These are phyloP conservation scores for Xerocomellus chrysenteron DNA, from an alignment of 768 basidiomycete species.

Conservation along the genomic window DNA sequence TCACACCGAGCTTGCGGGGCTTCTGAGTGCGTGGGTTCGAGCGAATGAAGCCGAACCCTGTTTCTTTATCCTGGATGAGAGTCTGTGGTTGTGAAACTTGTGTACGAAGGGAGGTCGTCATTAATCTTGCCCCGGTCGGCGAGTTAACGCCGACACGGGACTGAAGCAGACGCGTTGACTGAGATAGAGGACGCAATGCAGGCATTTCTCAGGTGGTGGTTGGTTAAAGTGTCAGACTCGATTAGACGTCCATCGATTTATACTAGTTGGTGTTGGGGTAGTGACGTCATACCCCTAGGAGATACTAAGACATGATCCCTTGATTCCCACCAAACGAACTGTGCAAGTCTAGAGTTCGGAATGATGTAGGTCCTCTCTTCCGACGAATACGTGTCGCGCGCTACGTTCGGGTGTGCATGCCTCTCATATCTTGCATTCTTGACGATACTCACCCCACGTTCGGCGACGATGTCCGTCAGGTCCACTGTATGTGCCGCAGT, in stretches of 20 bases:
- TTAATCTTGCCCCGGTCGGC: neutral
- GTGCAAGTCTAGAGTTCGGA: neutral
- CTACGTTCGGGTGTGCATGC: neutral
- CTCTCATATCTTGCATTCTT: neutral
- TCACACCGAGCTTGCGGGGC: constrained; percentile 37
- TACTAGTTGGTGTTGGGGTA: neutral
- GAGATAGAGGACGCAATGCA: neutral
- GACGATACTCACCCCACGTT: no score
- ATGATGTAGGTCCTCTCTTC: neutral
- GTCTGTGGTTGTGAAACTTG: neutral
- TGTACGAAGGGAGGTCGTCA: neutral
- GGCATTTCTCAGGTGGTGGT: neutral
- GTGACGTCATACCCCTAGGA: constrained; percentile 4
- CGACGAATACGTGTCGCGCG: neutral
- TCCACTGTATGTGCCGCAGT: no score
- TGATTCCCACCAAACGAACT: neutral
- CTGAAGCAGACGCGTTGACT: neutral
- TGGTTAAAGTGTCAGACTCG: neutral
- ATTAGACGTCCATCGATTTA: neutral
- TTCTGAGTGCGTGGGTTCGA: constrained; percentile 34
- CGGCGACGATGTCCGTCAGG: no score
- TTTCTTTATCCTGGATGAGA: constrained; percentile 11
- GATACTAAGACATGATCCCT: neutral
- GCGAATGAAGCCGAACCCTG: constrained; percentile 14
- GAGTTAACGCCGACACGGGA: neutral